Evolutionary conservation across 2,329 filamentous ascomycete species (phyloP).

Genomic region (Blastomyces parvus): DNA sequence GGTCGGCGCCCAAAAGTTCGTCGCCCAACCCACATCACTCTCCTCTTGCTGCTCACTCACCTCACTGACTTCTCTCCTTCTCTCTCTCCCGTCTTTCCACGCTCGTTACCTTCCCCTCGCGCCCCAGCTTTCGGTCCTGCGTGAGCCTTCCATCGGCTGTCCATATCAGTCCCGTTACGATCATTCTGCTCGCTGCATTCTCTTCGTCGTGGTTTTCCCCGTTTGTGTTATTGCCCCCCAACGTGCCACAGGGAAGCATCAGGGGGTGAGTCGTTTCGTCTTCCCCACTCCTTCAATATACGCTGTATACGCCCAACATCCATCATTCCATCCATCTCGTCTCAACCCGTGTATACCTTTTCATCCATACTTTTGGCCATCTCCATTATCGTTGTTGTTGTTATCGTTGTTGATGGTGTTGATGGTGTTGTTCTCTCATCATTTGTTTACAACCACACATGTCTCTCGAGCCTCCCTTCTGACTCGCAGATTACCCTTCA

Average conservation of each 20-base stretch:
- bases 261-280: slow-evolving; percentile 13
- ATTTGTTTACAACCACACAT: background rate
- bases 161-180: background rate
- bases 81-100: background rate
- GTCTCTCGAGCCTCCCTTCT: background rate
- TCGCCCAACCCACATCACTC: background rate
- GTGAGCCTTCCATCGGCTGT: background rate
- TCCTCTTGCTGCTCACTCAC: background rate
- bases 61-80: too few relatives aligned
- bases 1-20: too few relatives aligned
- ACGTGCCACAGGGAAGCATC: background rate
- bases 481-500: background rate
- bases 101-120: background rate
- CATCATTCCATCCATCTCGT: background rate
- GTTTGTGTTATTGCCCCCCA: too few relatives aligned
- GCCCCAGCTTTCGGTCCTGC: background rate
- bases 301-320: background rate
- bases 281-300: slow-evolving; percentile 7
- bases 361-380: too few relatives aligned
- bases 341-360: background rate
- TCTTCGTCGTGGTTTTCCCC: background rate
- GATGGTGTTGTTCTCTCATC: background rate
- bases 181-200: slow-evolving; percentile 4
- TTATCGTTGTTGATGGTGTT: too few relatives aligned
- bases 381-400: background rate